Evolutionary conservation across 805 yeast species (phyloP), one percentile per base, ranked within the genome.

Genomic region (Candida cerambycidarum): DNA sequence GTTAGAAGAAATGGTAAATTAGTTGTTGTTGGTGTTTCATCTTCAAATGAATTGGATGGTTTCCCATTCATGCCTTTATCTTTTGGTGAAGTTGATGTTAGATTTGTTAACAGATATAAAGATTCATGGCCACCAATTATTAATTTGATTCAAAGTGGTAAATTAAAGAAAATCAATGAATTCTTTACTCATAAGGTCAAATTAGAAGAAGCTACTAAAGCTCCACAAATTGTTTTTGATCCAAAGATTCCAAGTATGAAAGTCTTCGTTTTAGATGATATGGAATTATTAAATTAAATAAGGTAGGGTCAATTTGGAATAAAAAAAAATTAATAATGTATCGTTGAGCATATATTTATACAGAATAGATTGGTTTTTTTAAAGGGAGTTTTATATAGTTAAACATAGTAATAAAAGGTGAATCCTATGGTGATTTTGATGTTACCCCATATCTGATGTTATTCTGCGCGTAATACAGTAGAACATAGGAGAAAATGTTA

Each of bases 31-130:
- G 62, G 62, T 0, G 58, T 52, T 37, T 51, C 54, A n/a, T 38
- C 46, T 3, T 43, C 48, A 4, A 49, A 49, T 24, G 56, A 52
- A 39, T 38, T 54, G 19, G 52, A 51, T 41, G 51, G 47, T 4
- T 55, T 57, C 48, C 59, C 61, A 14, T 52, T 57, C 47, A 56
- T 55, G 55, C 54, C 53, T 11, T 46, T 56, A 32, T 47, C 52
- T 24, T 51, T 50, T 31, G 53, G 57, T 32, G 56, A 55, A 38
- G 53, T 46, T 16, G 53, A 42, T 40, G 53, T 42, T 24, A 50
- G 28, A 41, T 50, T 46, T 39, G 46, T 54, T 46, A 55, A 38
- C 43, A 51, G 39, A 50, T 51, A 42, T 46, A 55, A 36, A 38
- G 55, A 37, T 35, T 55, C 47, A 36, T 57, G 44, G 54, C 47